Conservation (phyloP, 2,329 filamentous ascomycete genomes). For the Knoxdaviesia capensis region DNA sequence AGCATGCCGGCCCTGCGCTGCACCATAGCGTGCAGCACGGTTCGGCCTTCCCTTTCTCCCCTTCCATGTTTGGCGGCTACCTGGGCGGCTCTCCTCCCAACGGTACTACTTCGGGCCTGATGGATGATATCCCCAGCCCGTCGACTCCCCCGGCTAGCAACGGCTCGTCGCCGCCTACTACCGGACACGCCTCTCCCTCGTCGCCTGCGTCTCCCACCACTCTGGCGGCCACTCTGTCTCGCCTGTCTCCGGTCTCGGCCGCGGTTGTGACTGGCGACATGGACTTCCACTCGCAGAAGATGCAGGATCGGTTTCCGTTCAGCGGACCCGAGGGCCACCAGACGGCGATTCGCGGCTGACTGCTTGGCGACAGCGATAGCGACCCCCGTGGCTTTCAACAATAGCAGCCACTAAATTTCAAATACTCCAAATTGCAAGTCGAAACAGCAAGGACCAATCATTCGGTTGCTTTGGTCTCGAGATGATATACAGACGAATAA, state of each 20-base stretch:
- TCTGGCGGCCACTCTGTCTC: slow-evolving; percentile 19
- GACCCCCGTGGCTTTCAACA: too few species aligned
- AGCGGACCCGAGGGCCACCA: slow-evolving; percentile 23
- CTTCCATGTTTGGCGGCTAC: slow-evolving; percentile 12
- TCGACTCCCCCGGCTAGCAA: slow-evolving; percentile 8
- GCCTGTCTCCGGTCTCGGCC: slow-evolving; percentile 6
- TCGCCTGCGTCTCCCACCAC: slow-evolving; percentile 19
- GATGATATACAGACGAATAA: too few species aligned
- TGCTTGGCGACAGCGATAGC: not conserved
- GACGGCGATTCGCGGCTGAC: slow-evolving; percentile 24
- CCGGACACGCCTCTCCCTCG: slow-evolving; percentile 21
- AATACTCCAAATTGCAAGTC: not conserved
- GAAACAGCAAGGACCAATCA: not conserved
- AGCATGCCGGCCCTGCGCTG: slow-evolving; percentile 16
- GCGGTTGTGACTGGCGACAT: slow-evolving; percentile 14
- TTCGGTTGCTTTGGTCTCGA: too few species aligned
- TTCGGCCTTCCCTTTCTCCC: slow-evolving; percentile 6
- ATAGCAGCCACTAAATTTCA: too few species aligned
- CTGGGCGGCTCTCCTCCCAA: slow-evolving; percentile 14
- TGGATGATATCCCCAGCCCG: slow-evolving; percentile 8
- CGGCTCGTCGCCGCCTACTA: slow-evolving; percentile 13
- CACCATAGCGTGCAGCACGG: slow-evolving; percentile 20
- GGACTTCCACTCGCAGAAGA: slow-evolving; percentile 11
- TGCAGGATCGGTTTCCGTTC: slow-evolving; percentile 26
- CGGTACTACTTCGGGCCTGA: slow-evolving; percentile 7